phyloP scores from a whole-genome alignment of 257 asterid species.

The Penstemon barbatus region DNA sequence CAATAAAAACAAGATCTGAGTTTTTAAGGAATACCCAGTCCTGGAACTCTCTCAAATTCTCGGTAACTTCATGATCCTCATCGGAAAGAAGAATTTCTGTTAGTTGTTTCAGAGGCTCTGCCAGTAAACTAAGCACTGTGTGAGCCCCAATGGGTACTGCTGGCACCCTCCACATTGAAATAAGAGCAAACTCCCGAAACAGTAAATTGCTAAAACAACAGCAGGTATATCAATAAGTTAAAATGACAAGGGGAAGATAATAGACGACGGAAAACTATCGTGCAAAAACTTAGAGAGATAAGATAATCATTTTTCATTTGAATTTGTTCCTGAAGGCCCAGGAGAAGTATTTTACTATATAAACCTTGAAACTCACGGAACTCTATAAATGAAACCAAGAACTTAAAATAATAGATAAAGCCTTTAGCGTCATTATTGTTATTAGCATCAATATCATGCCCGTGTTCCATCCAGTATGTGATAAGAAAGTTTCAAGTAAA shows the following conservation, averaged over 20 bases:
- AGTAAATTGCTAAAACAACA: slow-evolving; percentile 72
- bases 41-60: slow-evolving; percentile 82
- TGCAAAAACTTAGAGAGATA: slow-evolving; percentile 3
- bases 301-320: not conserved
- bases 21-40: slow-evolving; percentile 77
- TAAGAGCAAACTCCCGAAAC: slow-evolving; percentile 95
- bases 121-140: slow-evolving; percentile 87
- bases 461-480: not conserved
- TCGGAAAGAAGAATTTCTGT: slow-evolving; percentile 56
- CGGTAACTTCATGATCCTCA: slow-evolving; percentile 61
- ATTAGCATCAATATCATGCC: not conserved
- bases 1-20: slow-evolving; percentile 20
- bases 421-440: not conserved
- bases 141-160: slow-evolving; percentile 94
- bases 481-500: slow-evolving; percentile 8
- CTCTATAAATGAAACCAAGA: slow-evolving; percentile 3
- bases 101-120: slow-evolving; percentile 89
- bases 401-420: not conserved
- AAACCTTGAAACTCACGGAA: not conserved
- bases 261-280: slow-evolving; percentile 9
- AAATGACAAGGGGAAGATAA: slow-evolving; percentile 12
- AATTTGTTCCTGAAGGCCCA: not conserved
- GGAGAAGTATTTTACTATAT: slow-evolving; percentile 7
- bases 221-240: slow-evolving; percentile 30
- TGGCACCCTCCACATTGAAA: slow-evolving; percentile 98